phyloP scores from a whole-genome alignment of 257 asterid genomes.

The Paulownia fortunei region DNA sequence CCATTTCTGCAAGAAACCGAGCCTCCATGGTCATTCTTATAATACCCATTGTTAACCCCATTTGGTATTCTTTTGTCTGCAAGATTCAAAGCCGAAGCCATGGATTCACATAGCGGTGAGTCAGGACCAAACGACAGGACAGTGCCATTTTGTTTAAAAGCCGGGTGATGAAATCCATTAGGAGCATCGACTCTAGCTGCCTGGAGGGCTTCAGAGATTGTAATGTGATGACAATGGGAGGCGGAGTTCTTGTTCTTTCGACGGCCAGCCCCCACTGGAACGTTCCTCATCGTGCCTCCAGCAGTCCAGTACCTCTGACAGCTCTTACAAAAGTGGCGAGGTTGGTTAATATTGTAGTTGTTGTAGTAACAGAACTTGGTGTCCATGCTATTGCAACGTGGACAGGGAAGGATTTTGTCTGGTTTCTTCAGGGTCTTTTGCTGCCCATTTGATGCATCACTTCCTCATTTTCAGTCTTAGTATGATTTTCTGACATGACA shows the following conservation, averaged over 20 bases:
- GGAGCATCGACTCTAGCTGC: constrained; percentile 49
- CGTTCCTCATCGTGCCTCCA: constrained; percentile 95
- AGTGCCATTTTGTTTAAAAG: constrained; percentile 55
- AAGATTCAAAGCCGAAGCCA: constrained; percentile 56
- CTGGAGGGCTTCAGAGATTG: constrained; percentile 68
- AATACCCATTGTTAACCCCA: constrained; percentile 35
- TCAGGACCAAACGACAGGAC: constrained; percentile 75
- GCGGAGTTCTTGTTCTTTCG: constrained; percentile 73
- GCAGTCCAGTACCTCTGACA: constrained; percentile 98
- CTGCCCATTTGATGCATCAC: constrained; percentile 47
- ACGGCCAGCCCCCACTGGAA: constrained; percentile 91
- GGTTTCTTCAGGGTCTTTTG: constrained; percentile 76
- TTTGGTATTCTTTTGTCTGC: constrained; percentile 46
- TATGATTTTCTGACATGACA: constrained; percentile 31
- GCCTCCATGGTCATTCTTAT: background rate
- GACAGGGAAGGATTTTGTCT: constrained; percentile 88
- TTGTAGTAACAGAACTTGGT: constrained; percentile 94
- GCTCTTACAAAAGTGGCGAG: constrained; percentile 93
- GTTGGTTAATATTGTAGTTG: constrained; percentile 85
- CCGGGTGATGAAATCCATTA: constrained; percentile 47
- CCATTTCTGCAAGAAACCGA: constrained; percentile 35
- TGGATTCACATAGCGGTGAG: constrained; percentile 52
- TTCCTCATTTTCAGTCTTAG: constrained; percentile 45
- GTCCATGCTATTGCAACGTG: constrained; percentile 92
- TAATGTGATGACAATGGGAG: constrained; percentile 60